phyloP scores from a whole-genome alignment of 2,329 filamentous ascomycete genomes.

The Fusarium solani-melongenae region DNA sequence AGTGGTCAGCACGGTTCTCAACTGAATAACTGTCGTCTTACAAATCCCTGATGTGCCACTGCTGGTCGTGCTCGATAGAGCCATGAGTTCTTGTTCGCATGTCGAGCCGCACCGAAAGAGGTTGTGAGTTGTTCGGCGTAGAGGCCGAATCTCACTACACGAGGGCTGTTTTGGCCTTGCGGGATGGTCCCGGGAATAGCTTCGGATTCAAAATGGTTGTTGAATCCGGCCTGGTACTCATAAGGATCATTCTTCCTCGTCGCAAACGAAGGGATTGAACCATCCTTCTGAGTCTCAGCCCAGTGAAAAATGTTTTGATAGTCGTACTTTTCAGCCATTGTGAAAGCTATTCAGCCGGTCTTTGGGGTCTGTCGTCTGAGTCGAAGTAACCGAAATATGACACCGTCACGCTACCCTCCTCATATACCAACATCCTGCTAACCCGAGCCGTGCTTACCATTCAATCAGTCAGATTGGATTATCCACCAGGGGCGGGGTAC shows the following conservation, averaged over 20 bases:
- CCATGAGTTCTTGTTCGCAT: constrained; percentile 47
- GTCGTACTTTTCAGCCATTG: constrained; percentile 43
- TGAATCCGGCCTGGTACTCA: constrained; percentile 66
- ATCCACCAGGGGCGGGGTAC: constrained; percentile 1
- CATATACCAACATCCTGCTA: not conserved
- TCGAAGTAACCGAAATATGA: not conserved
- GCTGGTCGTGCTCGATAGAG: constrained; percentile 44
- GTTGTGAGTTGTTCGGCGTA: constrained; percentile 59
- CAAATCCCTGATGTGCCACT: constrained; percentile 46
- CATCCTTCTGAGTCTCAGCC: constrained; percentile 70
- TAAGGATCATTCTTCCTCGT: constrained; percentile 56
- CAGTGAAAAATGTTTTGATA: constrained; percentile 66
- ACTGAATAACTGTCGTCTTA: not conserved
- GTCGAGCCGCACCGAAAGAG: constrained; percentile 47
- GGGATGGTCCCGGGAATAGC: constrained; percentile 59
- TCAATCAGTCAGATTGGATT: constrained; percentile 23
- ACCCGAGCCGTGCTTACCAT: constrained; percentile 11
- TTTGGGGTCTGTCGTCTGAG: not conserved
- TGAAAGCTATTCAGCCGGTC: not conserved
- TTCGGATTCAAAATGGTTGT: constrained; percentile 58
- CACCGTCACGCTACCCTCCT: not conserved
- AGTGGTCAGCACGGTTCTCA: accelerated
- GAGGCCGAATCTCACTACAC: constrained; percentile 51
- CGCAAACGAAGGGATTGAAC: constrained; percentile 63
- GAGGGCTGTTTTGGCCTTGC: constrained; percentile 57